Evolutionary conservation across 2,329 filamentous ascomycete species (phyloP).

Genomic region (Fusarium phyllophilum): DNA sequence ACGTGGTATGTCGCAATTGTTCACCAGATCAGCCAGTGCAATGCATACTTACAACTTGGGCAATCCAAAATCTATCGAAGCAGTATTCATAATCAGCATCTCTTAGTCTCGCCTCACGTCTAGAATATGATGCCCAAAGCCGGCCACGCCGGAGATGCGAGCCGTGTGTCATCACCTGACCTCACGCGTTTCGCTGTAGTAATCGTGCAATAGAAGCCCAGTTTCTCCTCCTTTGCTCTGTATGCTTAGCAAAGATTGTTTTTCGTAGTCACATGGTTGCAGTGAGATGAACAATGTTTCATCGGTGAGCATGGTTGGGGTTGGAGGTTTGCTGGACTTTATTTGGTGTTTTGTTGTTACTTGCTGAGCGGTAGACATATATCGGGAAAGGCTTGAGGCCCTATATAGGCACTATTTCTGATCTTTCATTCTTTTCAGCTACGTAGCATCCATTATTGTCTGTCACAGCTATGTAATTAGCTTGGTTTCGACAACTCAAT

Average conservation of each 20-base stretch:
- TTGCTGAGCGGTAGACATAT: neutral
- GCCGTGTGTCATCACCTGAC: slow-evolving; percentile 17
- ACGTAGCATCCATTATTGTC: neutral
- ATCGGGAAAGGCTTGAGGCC: neutral
- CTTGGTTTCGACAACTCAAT: neutral
- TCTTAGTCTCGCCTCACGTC: neutral
- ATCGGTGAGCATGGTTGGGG: neutral
- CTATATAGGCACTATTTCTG: neutral
- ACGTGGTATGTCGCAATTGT: neutral
- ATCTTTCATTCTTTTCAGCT: neutral
- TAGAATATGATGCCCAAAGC: neutral
- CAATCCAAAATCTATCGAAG: neutral
- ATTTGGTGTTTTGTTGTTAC: neutral
- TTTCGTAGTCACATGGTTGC: neutral
- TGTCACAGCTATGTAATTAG: neutral
- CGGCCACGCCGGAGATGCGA: neutral
- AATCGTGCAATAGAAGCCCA: slow-evolving; percentile 15
- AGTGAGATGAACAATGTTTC: neutral
- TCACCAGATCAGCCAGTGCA: neutral
- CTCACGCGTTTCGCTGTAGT: slow-evolving; percentile 18
- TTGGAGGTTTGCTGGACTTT: neutral
- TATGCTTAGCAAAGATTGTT: neutral
- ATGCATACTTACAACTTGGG: neutral
- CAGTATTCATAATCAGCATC: neutral
- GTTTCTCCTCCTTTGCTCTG: neutral